phyloP scores from a whole-genome alignment of 306 rosid genomes.

The Trifolium dubium region DNA sequence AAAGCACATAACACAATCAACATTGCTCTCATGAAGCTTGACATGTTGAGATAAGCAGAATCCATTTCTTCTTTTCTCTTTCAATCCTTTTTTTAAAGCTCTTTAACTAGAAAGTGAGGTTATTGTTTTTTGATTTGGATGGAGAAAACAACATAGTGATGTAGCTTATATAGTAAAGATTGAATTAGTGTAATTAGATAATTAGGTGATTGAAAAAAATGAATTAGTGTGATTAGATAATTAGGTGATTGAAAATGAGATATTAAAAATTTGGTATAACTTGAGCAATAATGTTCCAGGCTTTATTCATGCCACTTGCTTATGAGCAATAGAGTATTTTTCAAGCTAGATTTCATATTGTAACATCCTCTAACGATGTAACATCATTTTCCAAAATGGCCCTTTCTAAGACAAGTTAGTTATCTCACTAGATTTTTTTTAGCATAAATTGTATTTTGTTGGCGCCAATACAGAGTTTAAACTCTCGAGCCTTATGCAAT shows the following conservation, averaged over 20 bases:
- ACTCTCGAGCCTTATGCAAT: too few relatives aligned
- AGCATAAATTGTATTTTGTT: too few relatives aligned
- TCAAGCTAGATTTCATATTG: slow-evolving; percentile 50
- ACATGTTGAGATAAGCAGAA: slow-evolving; percentile 30
- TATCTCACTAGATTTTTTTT: not conserved
- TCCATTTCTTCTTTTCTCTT: slow-evolving; percentile 39
- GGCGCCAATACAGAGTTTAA: too few relatives aligned
- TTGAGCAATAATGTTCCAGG: slow-evolving; percentile 47
- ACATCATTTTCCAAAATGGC: slow-evolving; percentile 35
- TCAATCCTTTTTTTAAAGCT: slow-evolving; percentile 11
- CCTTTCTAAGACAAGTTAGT: slow-evolving; percentile 19
- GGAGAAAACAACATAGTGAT: slow-evolving; percentile 40
- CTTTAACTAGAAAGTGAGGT: not conserved
- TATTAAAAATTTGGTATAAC: slow-evolving; percentile 42
- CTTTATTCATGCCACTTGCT: slow-evolving; percentile 42
- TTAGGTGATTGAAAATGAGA: slow-evolving; percentile 67
- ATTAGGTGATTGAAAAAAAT: slow-evolving; percentile 61
- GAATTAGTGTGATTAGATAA: slow-evolving; percentile 48
- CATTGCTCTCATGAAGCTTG: slow-evolving; percentile 38
- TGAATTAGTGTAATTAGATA: slow-evolving; percentile 44
- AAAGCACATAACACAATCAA: slow-evolving; percentile 44
- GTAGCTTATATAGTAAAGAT: slow-evolving; percentile 46
- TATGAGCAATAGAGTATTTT: slow-evolving; percentile 57
- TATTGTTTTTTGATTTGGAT: slow-evolving; percentile 40
- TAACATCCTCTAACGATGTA: slow-evolving; percentile 29